Evolutionary conservation across 1,139 yeast species (phyloP), one percentile per base, ranked within the genome.

Genomic region (Torulaspora pretoriensis): DNA sequence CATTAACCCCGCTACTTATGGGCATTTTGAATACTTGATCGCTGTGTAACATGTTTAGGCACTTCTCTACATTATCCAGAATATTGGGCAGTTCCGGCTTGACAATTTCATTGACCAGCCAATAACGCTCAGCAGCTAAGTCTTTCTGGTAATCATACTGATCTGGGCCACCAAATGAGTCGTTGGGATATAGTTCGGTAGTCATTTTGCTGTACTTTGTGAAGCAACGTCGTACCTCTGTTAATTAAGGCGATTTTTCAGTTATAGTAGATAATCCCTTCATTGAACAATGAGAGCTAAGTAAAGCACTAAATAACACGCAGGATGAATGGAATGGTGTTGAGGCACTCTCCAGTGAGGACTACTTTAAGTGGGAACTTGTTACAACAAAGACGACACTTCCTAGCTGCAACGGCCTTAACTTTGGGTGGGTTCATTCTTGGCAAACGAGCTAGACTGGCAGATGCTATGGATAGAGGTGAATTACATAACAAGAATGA

Each of bases 381-480:
- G 8, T 19, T 29, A 32, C 49, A 45, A 16, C 53, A 43, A 25
- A 49, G 47, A 34, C 58, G 60, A 8, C 50, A 50, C 10, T 47
- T 59, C 27, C 23, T 67, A 1, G 36, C 60, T 2, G 57, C 66
- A 2, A 54, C 62, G 6, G 60, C 67, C 3, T 31, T 61, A 3
- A 57, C 57, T 41, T 35, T 58, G 22, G 58, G 58, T 7, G 43
- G 51, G 29, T 54, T 67, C n/a, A 51, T 75, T 5, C 71, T 75
- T 57, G 78, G 71, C 38, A 75, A 70, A 43, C 72, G 73, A 45
- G 77, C 79, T 33, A 58, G 69, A 17, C 60, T 81, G 37, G 88
- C 88, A 1, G 70, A 78, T 49, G 63, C 76, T 50, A 77, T 81
- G 79, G 83, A 74, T 46, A 64, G 67, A 9, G 83, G 83, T 4